Base-by-base conservation (phyloP, 2,329 filamentous ascomycete species). In the Pyrenochaeta sp. region DNA sequence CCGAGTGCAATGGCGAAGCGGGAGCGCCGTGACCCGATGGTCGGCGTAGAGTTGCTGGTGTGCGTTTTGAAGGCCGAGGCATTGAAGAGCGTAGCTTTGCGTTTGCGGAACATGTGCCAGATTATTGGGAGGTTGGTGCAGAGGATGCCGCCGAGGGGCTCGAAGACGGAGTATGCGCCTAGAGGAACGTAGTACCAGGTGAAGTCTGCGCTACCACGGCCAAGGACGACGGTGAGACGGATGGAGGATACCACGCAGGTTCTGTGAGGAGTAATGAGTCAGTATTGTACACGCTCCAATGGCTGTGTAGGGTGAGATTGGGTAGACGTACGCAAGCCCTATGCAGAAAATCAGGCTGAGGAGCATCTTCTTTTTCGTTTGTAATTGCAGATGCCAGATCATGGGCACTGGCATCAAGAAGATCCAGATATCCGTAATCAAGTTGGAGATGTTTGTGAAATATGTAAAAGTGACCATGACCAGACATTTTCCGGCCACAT, bases 121-220 rank as follows among this genome's bases (percentile, higher is more conserved):
- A 75, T 69, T 8, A 75, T 73, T 8, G 73, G 73, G 1, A 76
- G 58, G 54, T 76, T 75, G 28, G 69, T 75, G 59, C 71, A 73
- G 36, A 76, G 64, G 36, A 76, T 73, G 39, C 72, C 71, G 25
- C 73, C 73, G 32, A 76, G 67, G 8, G 72, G 73, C 54, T 75
- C 72, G 58, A 74, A 73, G 47, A 68, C 70, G 24, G 70, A 73
- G 61, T 73, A 76, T 43, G 72, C 69, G 50, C 72, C 72, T n/a
- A 74, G 70, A 0, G 72, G 72, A 10, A 74, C 73, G 54, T 72
- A 72, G 47, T 64, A 73, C 73, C 73, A 75, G 2, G 73, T 75
- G 51, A 74, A 74, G 50, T 75, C 67, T 15, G 72, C 64, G 43
- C 62, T 64, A 30, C 67, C 67, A 40, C 71, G 72, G 42, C 71